Base-by-base conservation (phyloP, 2,329 filamentous ascomycete species). In the Exophiala aquamarina region DNA sequence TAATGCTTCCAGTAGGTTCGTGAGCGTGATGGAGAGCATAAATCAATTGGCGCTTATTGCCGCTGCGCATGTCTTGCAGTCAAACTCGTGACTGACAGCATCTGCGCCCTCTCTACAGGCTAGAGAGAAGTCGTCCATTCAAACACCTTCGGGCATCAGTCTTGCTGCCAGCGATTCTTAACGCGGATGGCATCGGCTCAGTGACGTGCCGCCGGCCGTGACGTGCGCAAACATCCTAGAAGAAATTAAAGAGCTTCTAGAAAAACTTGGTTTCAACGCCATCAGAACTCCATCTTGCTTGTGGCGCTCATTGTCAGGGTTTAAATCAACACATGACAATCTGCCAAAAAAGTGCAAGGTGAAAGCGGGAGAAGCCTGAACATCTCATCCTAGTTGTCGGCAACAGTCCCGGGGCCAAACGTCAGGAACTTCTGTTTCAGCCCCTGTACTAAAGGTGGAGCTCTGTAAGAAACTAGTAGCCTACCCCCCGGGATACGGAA, bases 381-480 rank as follows among this genome's bases (percentile, higher is more conserved):
- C 44, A 41, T 41, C 44, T 50, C 47, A 41, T 45, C 44, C 47
- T 43, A 19, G 47, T 31, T 39, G 28, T 50, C 51, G 51, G 51
- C 40, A 50, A 54, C 34, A 40, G 42, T 26, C 28, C 48, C 48
- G 48, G 38, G 21, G 47, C 28, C 23, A 36, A 43, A 33, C 39
- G 36, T 46, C 47, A 40, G 47, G 51, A 41, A 54, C 44, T 44
- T 47, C 41, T 44, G 52, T 55, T 55, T 55, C 52, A 52, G 35
- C 52, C 52, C 52, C 52, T 52, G 45, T 38, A 13, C 29, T 26
- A 26, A 34, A 14, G 37, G 48, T 51, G 52, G 48, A 35, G 35
- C 32, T 40, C 10, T 36, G 52, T 54, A 46, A 54, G 52, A 54
- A 46, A 54, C 44, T 54, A 54, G 39, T 26, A 26, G 11, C 19